These are phyloP conservation scores for Gossypium trilobum DNA, from an alignment of 441 rosid genomes.

Conservation along the genomic window DNA sequence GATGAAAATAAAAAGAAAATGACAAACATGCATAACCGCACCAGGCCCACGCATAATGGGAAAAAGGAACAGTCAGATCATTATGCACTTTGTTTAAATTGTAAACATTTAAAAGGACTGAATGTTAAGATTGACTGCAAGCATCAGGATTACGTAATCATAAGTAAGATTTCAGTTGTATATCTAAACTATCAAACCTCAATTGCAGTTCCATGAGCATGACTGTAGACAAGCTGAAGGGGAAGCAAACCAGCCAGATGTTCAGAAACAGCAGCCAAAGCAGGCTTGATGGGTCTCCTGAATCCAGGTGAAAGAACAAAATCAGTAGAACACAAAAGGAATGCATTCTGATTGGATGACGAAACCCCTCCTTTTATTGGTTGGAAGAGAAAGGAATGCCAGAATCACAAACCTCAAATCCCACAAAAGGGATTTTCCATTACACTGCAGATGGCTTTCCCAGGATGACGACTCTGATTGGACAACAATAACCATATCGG, in stretches of 20 bases:
- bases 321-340: not conserved
- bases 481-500: constrained; percentile 85
- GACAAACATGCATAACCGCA: not conserved
- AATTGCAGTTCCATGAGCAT: constrained; percentile 89
- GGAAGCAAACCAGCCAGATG: constrained; percentile 97
- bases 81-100: not conserved
- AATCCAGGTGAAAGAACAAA: constrained; percentile 5
- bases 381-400: not conserved
- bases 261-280: constrained; percentile 83
- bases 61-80: not conserved
- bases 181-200: constrained; percentile 46
- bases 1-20: too few relatives aligned
- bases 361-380: not conserved
- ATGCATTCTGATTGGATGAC: not conserved
- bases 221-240: constrained; percentile 91
- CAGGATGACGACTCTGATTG: constrained; percentile 93
- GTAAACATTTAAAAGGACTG: not conserved
- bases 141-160: not conserved
- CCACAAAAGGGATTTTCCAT: constrained; percentile 86
- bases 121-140: not conserved
- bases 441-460: constrained; percentile 98
- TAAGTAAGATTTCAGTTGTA: not conserved
- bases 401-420: constrained; percentile 59
- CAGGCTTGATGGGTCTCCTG: constrained; percentile 90
- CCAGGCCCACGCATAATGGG: not conserved